These are phyloP conservation scores for Chrysosporium keratinophilum DNA, from an alignment of 2,329 filamentous ascomycete genomes.

Conservation along the genomic window DNA sequence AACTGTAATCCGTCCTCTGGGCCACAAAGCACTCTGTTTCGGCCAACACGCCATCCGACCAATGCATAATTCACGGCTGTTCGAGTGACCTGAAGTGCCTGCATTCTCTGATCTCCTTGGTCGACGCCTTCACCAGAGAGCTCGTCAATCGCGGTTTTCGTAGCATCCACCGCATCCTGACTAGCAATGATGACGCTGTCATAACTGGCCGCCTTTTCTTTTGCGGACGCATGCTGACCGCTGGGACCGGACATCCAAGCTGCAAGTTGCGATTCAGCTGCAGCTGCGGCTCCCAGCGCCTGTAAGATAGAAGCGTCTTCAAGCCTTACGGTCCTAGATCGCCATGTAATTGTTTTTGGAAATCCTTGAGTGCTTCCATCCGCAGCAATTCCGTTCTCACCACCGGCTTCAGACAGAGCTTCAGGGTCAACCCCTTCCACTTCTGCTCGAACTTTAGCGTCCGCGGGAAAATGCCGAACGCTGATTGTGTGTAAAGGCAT, in stretches of 20 bases:
- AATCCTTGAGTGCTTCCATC: constrained; percentile 41
- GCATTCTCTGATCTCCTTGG: constrained; percentile 76
- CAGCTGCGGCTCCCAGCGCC: constrained; percentile 60
- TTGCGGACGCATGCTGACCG: constrained; percentile 33
- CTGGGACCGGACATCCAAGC: constrained; percentile 37
- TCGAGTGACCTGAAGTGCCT: constrained; percentile 81
- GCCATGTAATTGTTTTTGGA: constrained; percentile 73
- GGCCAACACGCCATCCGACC: constrained; percentile 87
- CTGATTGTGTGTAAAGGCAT: constrained; percentile 70
- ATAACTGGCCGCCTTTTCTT: constrained; percentile 72
- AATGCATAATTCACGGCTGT: constrained; percentile 91
- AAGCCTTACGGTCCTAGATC: constrained; percentile 71
- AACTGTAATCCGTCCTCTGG: constrained; percentile 62
- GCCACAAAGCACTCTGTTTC: constrained; percentile 84
- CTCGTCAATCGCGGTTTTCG: constrained; percentile 87
- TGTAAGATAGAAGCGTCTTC: constrained; percentile 88
- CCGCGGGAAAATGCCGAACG: constrained; percentile 62
- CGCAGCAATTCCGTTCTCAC: constrained; percentile 38
- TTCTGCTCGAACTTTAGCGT: constrained; percentile 50
- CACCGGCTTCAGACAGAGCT: constrained; percentile 52
- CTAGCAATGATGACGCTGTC: constrained; percentile 82
- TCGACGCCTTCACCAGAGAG: constrained; percentile 71
- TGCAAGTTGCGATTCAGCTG: constrained; percentile 44
- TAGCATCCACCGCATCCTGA: constrained; percentile 88
- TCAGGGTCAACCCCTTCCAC: constrained; percentile 61